phyloP scores from a whole-genome alignment of 2,329 filamentous ascomycete genomes.

The Penicillium sp. region DNA sequence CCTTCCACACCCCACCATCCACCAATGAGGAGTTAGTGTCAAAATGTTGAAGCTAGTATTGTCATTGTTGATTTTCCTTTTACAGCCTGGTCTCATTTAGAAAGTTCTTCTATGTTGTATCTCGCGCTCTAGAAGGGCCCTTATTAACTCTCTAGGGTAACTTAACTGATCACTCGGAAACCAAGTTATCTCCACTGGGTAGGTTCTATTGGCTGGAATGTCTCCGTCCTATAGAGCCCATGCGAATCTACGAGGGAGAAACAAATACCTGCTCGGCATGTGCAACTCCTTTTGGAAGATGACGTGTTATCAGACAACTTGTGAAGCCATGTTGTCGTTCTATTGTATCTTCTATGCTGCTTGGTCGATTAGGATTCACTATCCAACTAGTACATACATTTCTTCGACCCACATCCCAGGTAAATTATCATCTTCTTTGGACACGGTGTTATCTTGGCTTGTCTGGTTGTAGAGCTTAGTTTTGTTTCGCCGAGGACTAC shows the following conservation, averaged over 20 bases:
- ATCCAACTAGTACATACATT: neutral
- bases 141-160: neutral
- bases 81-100: neutral
- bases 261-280: neutral
- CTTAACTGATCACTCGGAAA: constrained; percentile 4
- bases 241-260: neutral
- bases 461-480: fast-evolving
- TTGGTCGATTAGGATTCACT: neutral
- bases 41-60: neutral
- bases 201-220: constrained; percentile 71
- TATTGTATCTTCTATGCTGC: neutral
- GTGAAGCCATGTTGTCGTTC: neutral
- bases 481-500: neutral
- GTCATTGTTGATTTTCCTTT: neutral
- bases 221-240: constrained; percentile 63
- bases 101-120: neutral
- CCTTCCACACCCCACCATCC: neutral
- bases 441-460: no score
- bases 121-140: neutral
- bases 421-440: neutral
- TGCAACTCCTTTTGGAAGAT: neutral
- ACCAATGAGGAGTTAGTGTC: neutral
- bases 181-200: constrained; percentile 51
- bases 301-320: neutral
- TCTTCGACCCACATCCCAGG: no score